phyloP scores from a whole-genome alignment of 768 basidiomycete genomes.

The Leccinum barrowsii region DNA sequence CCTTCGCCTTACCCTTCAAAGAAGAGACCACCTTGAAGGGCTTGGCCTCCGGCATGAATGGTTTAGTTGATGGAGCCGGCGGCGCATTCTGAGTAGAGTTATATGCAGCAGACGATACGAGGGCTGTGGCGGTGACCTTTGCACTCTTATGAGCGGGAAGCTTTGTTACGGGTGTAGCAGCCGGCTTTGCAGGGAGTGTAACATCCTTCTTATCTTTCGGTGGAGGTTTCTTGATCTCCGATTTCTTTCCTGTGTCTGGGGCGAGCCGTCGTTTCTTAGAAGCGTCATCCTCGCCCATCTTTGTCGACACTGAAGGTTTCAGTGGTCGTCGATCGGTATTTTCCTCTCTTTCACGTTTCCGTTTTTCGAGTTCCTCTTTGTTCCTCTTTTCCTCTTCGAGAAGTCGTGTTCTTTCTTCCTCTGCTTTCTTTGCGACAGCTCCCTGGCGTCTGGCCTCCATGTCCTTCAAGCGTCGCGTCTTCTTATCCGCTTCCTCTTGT shows the following conservation, averaged over 20 bases:
- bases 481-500: conserved; percentile 85
- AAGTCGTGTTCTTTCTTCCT: conserved; percentile 65
- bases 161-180: conserved; percentile 25
- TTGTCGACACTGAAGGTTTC: conserved; percentile 42
- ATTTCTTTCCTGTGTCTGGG: conserved; percentile 52
- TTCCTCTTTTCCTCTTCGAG: conserved; percentile 67
- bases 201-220: conserved; percentile 49
- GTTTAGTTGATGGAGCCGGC: conserved; percentile 26
- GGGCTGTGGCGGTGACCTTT: conserved; percentile 30
- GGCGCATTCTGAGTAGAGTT: conserved; percentile 36
- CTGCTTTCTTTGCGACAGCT: conserved; percentile 68
- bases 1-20: conserved; percentile 50
- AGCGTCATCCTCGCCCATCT: conserved; percentile 73
- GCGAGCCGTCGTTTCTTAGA: conserved; percentile 68
- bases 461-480: conserved; percentile 66
- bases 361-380: conserved; percentile 70
- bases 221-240: conserved; percentile 57
- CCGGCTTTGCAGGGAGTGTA: conserved; percentile 24
- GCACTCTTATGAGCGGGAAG: conserved; percentile 34
- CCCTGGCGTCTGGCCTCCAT: conserved; percentile 80
- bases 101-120: conserved; percentile 38
- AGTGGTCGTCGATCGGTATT: conserved; percentile 64
- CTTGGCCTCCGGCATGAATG: conserved; percentile 32
- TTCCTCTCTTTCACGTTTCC: conserved; percentile 82
- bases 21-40: conserved; percentile 35